phyloP scores from a whole-genome alignment of 2,329 filamentous ascomycete genomes.

The Exophiala spinifera region DNA sequence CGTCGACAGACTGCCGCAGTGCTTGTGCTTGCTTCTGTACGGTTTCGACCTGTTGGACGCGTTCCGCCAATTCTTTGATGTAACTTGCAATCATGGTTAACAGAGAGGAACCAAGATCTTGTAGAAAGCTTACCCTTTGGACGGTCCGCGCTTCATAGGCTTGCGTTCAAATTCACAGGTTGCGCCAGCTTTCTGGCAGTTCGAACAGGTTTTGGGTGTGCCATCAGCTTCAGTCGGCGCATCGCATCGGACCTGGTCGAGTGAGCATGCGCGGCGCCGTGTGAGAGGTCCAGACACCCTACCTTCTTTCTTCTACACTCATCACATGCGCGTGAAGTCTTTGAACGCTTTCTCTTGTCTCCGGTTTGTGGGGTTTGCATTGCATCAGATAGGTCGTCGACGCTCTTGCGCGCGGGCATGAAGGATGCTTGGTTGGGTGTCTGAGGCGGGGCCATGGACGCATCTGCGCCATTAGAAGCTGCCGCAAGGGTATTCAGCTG shows the following conservation, averaged over 20 bases:
- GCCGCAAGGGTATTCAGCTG: constrained; percentile 7
- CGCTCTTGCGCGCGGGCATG: constrained; percentile 17
- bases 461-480: constrained; percentile 14
- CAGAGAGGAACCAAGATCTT: not conserved
- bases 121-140: constrained; percentile 66
- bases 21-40: constrained; percentile 57
- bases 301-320: constrained; percentile 83
- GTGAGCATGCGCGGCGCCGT: not conserved
- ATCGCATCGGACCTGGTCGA: constrained; percentile 71
- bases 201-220: constrained; percentile 68
- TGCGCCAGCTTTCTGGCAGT: constrained; percentile 73
- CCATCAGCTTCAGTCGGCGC: constrained; percentile 67
- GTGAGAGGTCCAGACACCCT: constrained; percentile 10
- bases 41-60: constrained; percentile 77
- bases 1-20: constrained; percentile 38
- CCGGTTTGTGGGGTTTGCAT: constrained; percentile 32
- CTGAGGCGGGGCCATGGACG: constrained; percentile 23
- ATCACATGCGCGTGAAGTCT: constrained; percentile 85
- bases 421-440: constrained; percentile 14
- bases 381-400: constrained; percentile 18
- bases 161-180: constrained; percentile 81
- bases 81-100: constrained; percentile 53
- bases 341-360: constrained; percentile 72
- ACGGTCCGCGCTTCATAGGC: constrained; percentile 83
- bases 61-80: constrained; percentile 86